A percentile compares a stretch with the other conserved stretches of the same genome.
These are phyloP conservation scores for Elsinoe ampelina DNA, from an alignment of 2,329 filamentous ascomycete species.

Conservation along the genomic window DNA sequence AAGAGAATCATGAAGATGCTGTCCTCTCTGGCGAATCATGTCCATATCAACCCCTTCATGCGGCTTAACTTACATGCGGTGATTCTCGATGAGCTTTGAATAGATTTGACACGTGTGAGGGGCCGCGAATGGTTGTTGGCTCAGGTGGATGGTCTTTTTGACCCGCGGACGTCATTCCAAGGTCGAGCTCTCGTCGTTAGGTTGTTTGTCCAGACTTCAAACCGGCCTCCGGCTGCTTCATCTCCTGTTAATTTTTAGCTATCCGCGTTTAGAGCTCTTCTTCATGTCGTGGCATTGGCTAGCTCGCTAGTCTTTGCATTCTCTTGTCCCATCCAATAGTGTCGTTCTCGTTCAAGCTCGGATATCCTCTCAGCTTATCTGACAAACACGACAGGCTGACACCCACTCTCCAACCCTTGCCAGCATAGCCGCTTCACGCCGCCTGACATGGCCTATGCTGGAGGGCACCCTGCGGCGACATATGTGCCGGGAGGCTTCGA, in stretches of 20 bases:
- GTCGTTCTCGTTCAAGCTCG: slow-evolving; percentile 4
- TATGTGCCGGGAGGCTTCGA: slow-evolving; percentile 60
- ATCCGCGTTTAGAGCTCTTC: neutral
- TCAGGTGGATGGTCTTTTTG: neutral
- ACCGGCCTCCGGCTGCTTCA: neutral
- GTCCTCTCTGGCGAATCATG: neutral
- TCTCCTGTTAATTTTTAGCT: neutral
- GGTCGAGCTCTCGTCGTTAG: neutral
- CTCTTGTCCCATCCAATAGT: neutral
- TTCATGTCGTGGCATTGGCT: neutral
- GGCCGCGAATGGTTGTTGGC: neutral
- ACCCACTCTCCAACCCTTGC: neutral
- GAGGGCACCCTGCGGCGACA: slow-evolving; percentile 42
- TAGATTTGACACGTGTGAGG: neutral
- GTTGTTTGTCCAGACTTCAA: neutral
- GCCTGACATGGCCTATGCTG: slow-evolving; percentile 17
- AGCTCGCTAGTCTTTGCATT: slow-evolving; percentile 2
- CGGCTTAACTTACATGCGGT: too few species aligned
- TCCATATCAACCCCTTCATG: neutral
- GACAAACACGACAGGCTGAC: slow-evolving; percentile 1
- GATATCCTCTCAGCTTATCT: slow-evolving; percentile 7
- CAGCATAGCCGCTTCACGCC: slow-evolving; percentile 2
- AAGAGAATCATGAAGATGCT: neutral
- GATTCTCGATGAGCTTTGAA: neutral
- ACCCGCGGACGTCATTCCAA: slow-evolving; percentile 9